phyloP scores from a whole-genome alignment of 1,284 basidiomycete genomes.

The Marasmius tenuissimus region DNA sequence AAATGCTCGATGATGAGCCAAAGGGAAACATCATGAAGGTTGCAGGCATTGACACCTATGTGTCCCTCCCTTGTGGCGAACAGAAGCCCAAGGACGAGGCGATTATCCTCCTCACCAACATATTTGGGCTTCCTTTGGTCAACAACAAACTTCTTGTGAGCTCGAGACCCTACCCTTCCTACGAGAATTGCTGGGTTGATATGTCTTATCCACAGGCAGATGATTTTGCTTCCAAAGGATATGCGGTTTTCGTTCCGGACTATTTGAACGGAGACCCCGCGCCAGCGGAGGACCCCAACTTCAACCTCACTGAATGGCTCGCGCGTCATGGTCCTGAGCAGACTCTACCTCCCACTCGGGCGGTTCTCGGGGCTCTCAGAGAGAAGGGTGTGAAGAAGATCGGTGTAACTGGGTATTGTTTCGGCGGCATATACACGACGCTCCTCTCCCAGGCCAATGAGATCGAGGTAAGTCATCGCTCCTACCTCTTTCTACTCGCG shows the following conservation, averaged over 20 bases:
- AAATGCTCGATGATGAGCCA: background rate
- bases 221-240: background rate
- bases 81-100: slow-evolving; percentile 42
- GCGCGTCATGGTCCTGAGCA: slow-evolving; percentile 18
- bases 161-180: background rate
- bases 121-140: slow-evolving; percentile 43
- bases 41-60: slow-evolving; percentile 36
- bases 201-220: background rate
- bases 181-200: no score
- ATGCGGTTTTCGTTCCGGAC: slow-evolving; percentile 24
- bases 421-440: slow-evolving; percentile 22
- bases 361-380: slow-evolving; percentile 27
- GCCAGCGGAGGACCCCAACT: slow-evolving; percentile 14
- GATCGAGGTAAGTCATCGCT: background rate
- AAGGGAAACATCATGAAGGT: slow-evolving; percentile 25
- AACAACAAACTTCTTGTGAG: slow-evolving; percentile 35
- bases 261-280: slow-evolving; percentile 37
- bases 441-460: background rate
- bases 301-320: slow-evolving; percentile 21
- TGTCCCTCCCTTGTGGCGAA: slow-evolving; percentile 30
- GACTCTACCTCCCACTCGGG: slow-evolving; percentile 26
- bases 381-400: slow-evolving; percentile 22
- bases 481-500: background rate
- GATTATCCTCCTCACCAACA: slow-evolving; percentile 42
- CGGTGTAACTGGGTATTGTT: slow-evolving; percentile 29